Conservation (phyloP, 371 early-diverging fungal species). For the Blakeslea trispora region DNA sequence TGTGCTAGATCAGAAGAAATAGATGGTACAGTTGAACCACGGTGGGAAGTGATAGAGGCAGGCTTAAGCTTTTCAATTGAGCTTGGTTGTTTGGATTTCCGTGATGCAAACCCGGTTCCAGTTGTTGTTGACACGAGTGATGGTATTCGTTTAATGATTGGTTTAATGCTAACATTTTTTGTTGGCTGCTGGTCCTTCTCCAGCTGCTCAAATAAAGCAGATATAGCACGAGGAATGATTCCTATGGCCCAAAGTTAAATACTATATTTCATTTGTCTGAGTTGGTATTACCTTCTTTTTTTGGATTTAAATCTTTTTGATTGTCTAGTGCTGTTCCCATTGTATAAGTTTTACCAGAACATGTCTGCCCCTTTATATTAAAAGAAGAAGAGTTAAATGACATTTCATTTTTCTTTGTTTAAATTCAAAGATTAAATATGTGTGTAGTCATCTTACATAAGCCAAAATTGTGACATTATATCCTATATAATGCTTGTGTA, state of each 20-base stretch:
- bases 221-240: slow-evolving; percentile 89
- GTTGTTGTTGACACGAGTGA: slow-evolving; percentile 9
- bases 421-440: not conserved
- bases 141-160: slow-evolving; percentile 10
- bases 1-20: not conserved
- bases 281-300: slow-evolving; percentile 46
- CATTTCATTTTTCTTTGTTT: slow-evolving; percentile 1
- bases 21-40: slow-evolving; percentile 23
- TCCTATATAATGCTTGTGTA: slow-evolving; percentile 46
- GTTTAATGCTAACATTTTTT: slow-evolving; percentile 3
- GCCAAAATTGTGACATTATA: slow-evolving; percentile 97
- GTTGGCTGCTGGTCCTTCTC: slow-evolving; percentile 16
- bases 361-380: slow-evolving; percentile 74
- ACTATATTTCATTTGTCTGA: slow-evolving; percentile 2
- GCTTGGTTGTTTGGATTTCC: slow-evolving; percentile 24
- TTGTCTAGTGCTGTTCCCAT: slow-evolving; percentile 90
- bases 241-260: slow-evolving; percentile 45
- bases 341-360: slow-evolving; percentile 98
- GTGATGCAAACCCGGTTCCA: slow-evolving; percentile 20
- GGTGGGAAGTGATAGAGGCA: slow-evolving; percentile 35
- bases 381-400: not conserved
- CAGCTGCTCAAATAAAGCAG: slow-evolving; percentile 66
- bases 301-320: slow-evolving; percentile 44
- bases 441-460: slow-evolving; percentile 67
- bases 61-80: slow-evolving; percentile 33